Conservation (phyloP, 2,329 filamentous ascomycete species). For the Nannizzia gypsea region DNA sequence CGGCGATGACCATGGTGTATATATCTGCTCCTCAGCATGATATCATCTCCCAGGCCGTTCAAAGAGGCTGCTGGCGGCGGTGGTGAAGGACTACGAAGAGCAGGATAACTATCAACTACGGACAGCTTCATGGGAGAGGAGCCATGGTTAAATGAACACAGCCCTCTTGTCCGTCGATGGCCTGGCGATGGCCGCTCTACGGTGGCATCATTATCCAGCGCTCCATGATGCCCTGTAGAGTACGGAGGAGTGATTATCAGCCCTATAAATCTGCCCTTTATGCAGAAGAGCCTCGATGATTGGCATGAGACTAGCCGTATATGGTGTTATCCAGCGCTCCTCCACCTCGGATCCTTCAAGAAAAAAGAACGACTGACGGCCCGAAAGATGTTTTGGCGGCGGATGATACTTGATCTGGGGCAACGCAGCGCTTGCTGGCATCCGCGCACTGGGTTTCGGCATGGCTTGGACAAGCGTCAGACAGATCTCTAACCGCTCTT, state of each 20-base stretch:
- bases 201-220: neutral
- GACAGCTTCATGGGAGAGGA: neutral
- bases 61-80: no score
- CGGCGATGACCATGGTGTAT: neutral
- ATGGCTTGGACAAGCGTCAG: neutral
- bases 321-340: neutral
- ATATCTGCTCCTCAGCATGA: neutral
- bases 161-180: neutral
- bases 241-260: neutral
- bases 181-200: neutral
- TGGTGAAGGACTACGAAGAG: neutral
- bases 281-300: neutral
- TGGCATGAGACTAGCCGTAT: neutral
- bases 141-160: neutral
- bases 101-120: neutral
- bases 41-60: no score
- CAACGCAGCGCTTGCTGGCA: neutral
- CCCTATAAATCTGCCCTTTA: neutral
- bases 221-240: neutral
- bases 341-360: neutral
- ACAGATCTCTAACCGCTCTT: neutral
- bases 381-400: neutral
- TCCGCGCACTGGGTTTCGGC: neutral
- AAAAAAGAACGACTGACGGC: neutral
- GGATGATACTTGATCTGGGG: neutral